Percentiles rank a stretch among this genome's conserved stretches.
Conservation (phyloP, 345 rosid species). For the Cardamine chenopodiifolia region DNA sequence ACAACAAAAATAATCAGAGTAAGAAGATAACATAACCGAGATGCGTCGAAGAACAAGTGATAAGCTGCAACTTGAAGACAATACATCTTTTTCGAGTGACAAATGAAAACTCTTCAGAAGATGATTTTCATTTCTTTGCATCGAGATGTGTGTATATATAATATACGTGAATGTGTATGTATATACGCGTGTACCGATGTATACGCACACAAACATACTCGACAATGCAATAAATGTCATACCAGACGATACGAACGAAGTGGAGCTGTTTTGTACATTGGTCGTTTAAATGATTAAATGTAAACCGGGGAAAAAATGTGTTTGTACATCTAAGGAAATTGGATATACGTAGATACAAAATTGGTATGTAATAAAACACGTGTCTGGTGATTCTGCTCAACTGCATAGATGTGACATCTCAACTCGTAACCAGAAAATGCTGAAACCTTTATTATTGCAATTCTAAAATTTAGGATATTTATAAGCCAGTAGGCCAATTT, state of each 20-base stretch:
- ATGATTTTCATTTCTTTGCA: not conserved
- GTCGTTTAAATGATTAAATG: slow-evolving; percentile 9
- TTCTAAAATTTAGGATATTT: not conserved
- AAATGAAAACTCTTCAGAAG: not conserved
- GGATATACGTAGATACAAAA: not conserved
- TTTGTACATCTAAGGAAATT: slow-evolving; percentile 22
- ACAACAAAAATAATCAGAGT: slow-evolving; percentile 25
- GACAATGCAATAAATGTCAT: slow-evolving; percentile 31
- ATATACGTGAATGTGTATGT: not conserved
- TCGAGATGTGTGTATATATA: slow-evolving; percentile 35
- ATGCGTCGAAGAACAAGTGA: slow-evolving; percentile 45
- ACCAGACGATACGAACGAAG: slow-evolving; percentile 1
- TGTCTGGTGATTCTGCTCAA: slow-evolving; percentile 31
- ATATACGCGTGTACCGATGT: slow-evolving; percentile 13
- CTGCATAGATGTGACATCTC: slow-evolving; percentile 42
- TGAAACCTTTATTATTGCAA: slow-evolving; percentile 14
- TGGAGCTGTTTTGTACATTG: not conserved
- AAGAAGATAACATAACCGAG: slow-evolving; percentile 36
- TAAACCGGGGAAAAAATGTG: slow-evolving; percentile 14
- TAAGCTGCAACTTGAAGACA: slow-evolving; percentile 47
- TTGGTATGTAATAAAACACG: slow-evolving; percentile 19
- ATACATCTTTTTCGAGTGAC: slow-evolving; percentile 25
- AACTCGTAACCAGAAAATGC: slow-evolving; percentile 38
- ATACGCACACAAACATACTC: slow-evolving; percentile 30
- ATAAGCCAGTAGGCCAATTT: slow-evolving; percentile 10